Evolutionary conservation across 441 rosid genomes (phyloP).

Genomic region (Gossypium gossypioides): DNA sequence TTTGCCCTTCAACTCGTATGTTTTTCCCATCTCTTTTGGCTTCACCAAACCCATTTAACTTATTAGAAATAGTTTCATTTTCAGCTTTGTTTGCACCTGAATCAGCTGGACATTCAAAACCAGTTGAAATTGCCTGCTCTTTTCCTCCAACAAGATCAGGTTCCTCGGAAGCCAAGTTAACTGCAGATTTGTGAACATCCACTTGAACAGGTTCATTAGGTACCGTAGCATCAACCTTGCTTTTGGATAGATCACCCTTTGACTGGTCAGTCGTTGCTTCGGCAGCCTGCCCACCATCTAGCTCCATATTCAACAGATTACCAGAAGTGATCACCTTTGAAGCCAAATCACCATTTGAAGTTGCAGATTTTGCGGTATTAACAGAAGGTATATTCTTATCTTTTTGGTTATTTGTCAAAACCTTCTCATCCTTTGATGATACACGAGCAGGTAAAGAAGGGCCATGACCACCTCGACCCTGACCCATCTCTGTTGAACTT

Average conservation of each 20-base stretch:
- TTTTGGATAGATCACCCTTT: constrained; percentile 31
- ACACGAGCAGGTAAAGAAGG: constrained; percentile 32
- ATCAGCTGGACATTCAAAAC: constrained; percentile 30
- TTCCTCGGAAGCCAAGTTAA: constrained; percentile 28
- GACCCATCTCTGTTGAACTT: constrained; percentile 61
- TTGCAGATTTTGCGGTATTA: constrained; percentile 32
- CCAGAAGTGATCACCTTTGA: constrained; percentile 36
- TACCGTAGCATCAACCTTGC: constrained; percentile 32
- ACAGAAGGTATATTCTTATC: constrained; percentile 39
- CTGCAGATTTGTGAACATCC: constrained; percentile 25
- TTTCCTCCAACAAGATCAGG: constrained; percentile 31
- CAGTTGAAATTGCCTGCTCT: constrained; percentile 35
- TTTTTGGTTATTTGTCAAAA: constrained; percentile 43
- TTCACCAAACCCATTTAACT: constrained; percentile 39
- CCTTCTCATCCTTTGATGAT: constrained; percentile 52
- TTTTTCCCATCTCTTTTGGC: constrained; percentile 29
- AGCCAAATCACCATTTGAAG: constrained; percentile 54
- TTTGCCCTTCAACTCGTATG: constrained; percentile 32
- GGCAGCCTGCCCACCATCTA: constrained; percentile 36
- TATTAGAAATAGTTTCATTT: constrained; percentile 30
- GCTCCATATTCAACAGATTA: constrained; percentile 37
- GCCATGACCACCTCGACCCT: constrained; percentile 40
- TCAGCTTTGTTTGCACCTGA: constrained; percentile 30
- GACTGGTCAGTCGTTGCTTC: constrained; percentile 27
- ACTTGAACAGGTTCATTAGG: constrained; percentile 27